Evolutionary conservation across 495 filamentous ascomycete genomes (phyloP), one percentile per base, ranked within the genome.

Genomic region (Recurvomyces mirabilis): DNA sequence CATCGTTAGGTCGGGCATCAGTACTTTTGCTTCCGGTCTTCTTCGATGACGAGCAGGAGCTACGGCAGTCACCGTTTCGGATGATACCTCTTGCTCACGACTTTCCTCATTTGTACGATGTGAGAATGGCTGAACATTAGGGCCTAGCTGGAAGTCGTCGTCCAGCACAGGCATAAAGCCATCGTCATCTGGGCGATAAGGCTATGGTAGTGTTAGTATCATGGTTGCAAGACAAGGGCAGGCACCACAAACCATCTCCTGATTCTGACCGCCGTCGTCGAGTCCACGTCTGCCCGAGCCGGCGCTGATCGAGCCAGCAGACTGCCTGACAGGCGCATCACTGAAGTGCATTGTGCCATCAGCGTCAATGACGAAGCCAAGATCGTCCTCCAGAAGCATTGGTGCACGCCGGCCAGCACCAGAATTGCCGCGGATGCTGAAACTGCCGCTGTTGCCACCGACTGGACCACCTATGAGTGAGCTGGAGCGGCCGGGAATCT

Each of bases 301-400:
- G n/a, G n/a, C n/a, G n/a, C n/a, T n/a, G n/a, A n/a, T n/a, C n/a
- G n/a, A n/a, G n/a, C n/a, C 38, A 13, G 6, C 14, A 40, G 32
- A n/a, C 24, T 44, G 44, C 19, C 34, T 35, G 11, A 20, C 26
- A 14, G 38, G 41, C 26, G 19, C 40, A 14, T 46, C 49, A n/a
- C 41, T 46, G 31, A 53, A 43, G 7, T 14, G 31, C 20, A 83
- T 61, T 54, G 79, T 76, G 0, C 79, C 81, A 32, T 82, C 68
- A 29, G 70, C 72, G 48, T 81, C 77, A 46, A 84, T 76, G 19
- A 67, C 70, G 51, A 83, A 81, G 41, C 51, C 51, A 14, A 54
- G 45, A 25, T 77, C 79, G 23, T 71, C 68, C 19, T 82, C 73
- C n/a, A 77, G 64, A 22, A 74, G 62, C 14, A 67, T 47, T 40